Base-by-base conservation (phyloP, 148 eudicot species). In the Vaccinium corymbosum region DNA sequence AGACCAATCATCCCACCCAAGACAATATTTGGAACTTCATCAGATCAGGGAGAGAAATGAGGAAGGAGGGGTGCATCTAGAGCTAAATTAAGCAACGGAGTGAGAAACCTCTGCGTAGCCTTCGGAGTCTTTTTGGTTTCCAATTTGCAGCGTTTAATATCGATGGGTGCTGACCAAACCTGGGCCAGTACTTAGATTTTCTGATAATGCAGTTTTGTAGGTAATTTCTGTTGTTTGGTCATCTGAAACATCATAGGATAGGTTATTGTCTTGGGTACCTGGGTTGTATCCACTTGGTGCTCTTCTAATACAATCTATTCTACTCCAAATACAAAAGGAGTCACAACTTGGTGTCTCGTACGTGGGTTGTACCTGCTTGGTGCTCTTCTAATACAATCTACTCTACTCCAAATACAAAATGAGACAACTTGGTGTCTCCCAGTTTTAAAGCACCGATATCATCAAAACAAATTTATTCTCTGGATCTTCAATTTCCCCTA, bases 1-100 rank as follows among this genome's bases (percentile, higher is more conserved):
- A 64, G 32, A 64, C 71, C 71, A 64, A 64, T 64, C 71, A 64
- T 64, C 32, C 71, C 32, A 64, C 29, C 71, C 3, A 64, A 64
- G 71, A 64, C 71, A 62, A 61, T 64, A 64, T 64, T 64, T 10
- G 71, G 25, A 64, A 64, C 71, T 64, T 64, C 71, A 64, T 64
- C 71, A 22, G 13, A 64, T 64, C 32, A 8, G 29, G 71, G 29
- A 64, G 29, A 10, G 29, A 64, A 64, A 22, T 64, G 13, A 64
- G 71, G 71, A 22, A 22, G 13, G 4, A 64, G 71, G 13, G 15
- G 32, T n/a, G 66, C 25, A 59, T 61, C 25, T 64, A 22, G 32
- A 64, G 32, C 14, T 64, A 61, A 61, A 64, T 64, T 64, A 64
- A 64, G 29, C 14, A 22, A 22, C 1, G 15, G 15, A 64, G 29